phyloP scores from a whole-genome alignment of 1,284 basidiomycete genomes.

The Fomitopsis pinicola region DNA sequence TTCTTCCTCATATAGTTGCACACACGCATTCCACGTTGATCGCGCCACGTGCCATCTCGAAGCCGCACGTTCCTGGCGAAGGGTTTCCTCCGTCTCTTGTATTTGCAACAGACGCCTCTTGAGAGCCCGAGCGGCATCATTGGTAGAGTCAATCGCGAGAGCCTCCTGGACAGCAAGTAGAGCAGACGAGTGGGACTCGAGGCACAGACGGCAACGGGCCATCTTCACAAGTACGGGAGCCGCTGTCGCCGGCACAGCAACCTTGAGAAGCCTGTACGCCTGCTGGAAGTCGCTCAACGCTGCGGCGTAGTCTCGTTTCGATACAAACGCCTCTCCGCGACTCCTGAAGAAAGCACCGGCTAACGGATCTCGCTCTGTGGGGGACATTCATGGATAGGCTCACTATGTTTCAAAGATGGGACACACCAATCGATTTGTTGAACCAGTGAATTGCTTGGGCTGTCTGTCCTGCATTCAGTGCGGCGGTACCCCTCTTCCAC shows the following conservation, averaged over 20 bases:
- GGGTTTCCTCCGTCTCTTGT: constrained; percentile 9
- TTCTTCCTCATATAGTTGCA: constrained; percentile 9
- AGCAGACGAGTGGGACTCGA: constrained; percentile 8
- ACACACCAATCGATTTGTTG: background rate
- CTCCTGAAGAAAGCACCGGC: background rate
- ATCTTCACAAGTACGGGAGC: background rate
- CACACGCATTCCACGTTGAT: constrained; percentile 9
- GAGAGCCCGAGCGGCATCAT: constrained; percentile 6
- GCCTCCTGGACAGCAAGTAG: constrained; percentile 12
- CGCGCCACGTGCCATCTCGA: constrained; percentile 15
- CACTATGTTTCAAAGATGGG: background rate
- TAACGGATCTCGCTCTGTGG: background rate
- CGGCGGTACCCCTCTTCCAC: too few relatives aligned
- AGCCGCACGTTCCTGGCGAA: constrained; percentile 5
- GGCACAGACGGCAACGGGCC: constrained; percentile 13
- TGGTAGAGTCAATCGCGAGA: constrained; percentile 4
- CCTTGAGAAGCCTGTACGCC: background rate
- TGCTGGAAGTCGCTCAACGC: constrained; percentile 13
- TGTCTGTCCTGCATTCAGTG: too few relatives aligned
- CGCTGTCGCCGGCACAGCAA: background rate
- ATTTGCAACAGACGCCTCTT: constrained; percentile 5
- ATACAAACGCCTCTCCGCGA: constrained; percentile 9
- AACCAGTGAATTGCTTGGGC: background rate
- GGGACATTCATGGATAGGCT: background rate
- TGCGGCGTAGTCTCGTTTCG: background rate